Percentiles rank a stretch among this genome's conserved stretches.
phyloP scores from a whole-genome alignment of 768 basidiomycete species.

The Suillus decipiens region DNA sequence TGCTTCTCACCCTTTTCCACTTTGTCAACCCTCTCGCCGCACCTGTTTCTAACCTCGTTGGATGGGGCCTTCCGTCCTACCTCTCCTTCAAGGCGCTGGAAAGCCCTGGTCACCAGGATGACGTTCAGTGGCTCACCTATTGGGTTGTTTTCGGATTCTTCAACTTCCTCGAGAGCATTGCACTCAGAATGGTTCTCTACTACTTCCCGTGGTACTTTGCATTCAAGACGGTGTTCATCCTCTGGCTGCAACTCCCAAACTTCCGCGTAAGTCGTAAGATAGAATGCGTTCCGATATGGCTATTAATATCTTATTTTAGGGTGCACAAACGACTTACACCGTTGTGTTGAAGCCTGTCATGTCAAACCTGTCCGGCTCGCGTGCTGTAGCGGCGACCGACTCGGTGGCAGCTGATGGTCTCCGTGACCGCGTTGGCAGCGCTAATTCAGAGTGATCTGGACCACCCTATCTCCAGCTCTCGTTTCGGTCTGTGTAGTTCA shows the following conservation, averaged over 20 bases:
- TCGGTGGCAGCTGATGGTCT: slow-evolving; percentile 53
- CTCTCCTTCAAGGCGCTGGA: slow-evolving; percentile 96
- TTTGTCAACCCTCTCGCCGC: slow-evolving; percentile 89
- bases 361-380: slow-evolving; percentile 53
- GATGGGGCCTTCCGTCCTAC: slow-evolving; percentile 93
- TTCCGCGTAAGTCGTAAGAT: slow-evolving; percentile 64
- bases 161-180: slow-evolving; percentile 90
- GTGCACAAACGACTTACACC: slow-evolving; percentile 82
- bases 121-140: slow-evolving; percentile 97
- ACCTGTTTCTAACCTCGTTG: slow-evolving; percentile 92
- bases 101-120: slow-evolving; percentile 76
- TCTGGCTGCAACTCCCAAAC: slow-evolving; percentile 89
- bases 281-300: not conserved
- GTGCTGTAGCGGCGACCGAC: slow-evolving; percentile 46
- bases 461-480: not conserved
- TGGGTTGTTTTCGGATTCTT: slow-evolving; percentile 95
- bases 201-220: slow-evolving; percentile 95
- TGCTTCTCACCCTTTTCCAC: slow-evolving; percentile 72
- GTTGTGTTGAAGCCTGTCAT: slow-evolving; percentile 80
- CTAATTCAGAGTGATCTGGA: slow-evolving; percentile 33
- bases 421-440: slow-evolving; percentile 45
- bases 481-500: slow-evolving; percentile 10
- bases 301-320: slow-evolving; percentile 46
- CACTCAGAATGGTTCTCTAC: slow-evolving; percentile 81
- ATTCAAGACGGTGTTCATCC: slow-evolving; percentile 87